Percentiles rank a stretch among this genome's conserved stretches.
Evolutionary conservation across 192 early-diverging fungal genomes (phyloP).

Genomic region (Obelidium mucronatum): DNA sequence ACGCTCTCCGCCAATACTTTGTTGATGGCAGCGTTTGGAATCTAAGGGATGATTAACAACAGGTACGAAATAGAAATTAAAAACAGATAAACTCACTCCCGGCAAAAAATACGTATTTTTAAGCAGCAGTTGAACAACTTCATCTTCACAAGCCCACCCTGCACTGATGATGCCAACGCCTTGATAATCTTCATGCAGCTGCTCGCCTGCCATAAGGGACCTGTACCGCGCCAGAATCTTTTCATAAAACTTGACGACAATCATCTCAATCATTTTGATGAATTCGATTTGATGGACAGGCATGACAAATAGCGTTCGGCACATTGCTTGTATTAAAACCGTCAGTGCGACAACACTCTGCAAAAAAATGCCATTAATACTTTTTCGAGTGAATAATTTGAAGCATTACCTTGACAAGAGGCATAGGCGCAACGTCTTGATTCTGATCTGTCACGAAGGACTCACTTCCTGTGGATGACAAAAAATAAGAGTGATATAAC

Average conservation of each 20-base stretch:
- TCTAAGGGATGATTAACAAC: too few relatives aligned
- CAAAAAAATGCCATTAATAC: conserved; percentile 13
- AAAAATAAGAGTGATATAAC: conserved; percentile 32
- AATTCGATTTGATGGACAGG: conserved; percentile 77
- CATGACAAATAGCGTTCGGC: conserved; percentile 65
- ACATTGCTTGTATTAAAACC: conserved; percentile 69
- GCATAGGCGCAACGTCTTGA: conserved; percentile 56
- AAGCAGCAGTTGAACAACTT: conserved; percentile 62
- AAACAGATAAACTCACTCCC: conserved; percentile 24
- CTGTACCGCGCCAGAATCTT: conserved; percentile 59
- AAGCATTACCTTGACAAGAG: conserved; percentile 70
- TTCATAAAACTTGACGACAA: conserved; percentile 73
- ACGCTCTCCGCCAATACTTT: conserved; percentile 41
- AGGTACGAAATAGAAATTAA: too few relatives aligned
- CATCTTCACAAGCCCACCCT: conserved; percentile 69
- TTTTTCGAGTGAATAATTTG: not conserved
- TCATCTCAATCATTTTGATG: conserved; percentile 71
- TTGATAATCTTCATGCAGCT: conserved; percentile 44
- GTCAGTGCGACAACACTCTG: conserved; percentile 70
- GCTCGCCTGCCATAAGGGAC: conserved; percentile 52
- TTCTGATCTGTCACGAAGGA: conserved; percentile 53
- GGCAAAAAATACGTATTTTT: conserved; percentile 50
- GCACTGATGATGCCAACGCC: conserved; percentile 55
- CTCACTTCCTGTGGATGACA: conserved; percentile 61
- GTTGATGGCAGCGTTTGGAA: conserved; percentile 50